Conservation (phyloP, 2,329 filamentous ascomycete genomes). For the Colletotrichum falcatum region DNA sequence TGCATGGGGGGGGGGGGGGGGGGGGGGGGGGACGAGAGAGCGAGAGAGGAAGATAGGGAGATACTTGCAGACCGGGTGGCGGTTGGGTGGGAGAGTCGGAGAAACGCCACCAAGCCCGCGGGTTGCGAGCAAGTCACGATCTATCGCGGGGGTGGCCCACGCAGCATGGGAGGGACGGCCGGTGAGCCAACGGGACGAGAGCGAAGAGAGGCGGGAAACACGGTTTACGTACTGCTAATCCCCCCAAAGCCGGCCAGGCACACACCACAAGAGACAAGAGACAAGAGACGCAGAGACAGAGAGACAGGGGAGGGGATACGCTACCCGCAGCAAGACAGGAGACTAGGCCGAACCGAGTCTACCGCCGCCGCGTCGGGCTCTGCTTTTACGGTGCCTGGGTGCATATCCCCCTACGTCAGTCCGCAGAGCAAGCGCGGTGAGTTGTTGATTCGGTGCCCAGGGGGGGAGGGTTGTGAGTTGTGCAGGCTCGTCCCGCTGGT, state of each 20-base stretch:
- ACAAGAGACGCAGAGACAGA: not conserved
- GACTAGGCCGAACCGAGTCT: slow-evolving; percentile 31
- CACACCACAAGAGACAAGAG: too few relatives aligned
- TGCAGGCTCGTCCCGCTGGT: not conserved
- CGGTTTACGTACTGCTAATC: too few relatives aligned
- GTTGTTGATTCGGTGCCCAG: not conserved
- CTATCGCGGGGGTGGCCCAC: slow-evolving; percentile 38
- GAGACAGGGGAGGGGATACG: too few relatives aligned
- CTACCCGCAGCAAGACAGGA: not conserved
- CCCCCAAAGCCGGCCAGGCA: too few relatives aligned
- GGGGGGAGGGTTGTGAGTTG: not conserved
- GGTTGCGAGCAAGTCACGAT: not conserved
- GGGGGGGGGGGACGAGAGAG: too few relatives aligned
- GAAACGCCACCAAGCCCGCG: too few relatives aligned
- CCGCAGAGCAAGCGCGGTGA: slow-evolving; percentile 14
- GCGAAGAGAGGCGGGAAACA: not conserved
- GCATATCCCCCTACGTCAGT: slow-evolving; percentile 1
- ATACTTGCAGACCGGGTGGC: slow-evolving; percentile 5
- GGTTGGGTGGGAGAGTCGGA: not conserved
- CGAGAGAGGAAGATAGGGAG: not conserved
- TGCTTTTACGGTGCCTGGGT: not conserved
- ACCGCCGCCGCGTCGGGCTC: slow-evolving; percentile 14
- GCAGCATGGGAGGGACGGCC: not conserved
- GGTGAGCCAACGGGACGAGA: slow-evolving; percentile 13
- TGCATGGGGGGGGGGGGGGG: slow-evolving; percentile 8